Percentiles rank a stretch among this genome's conserved stretches.
Conservation (phyloP, 2,329 filamentous ascomycete species). For the Delphinella strobiligena region DNA sequence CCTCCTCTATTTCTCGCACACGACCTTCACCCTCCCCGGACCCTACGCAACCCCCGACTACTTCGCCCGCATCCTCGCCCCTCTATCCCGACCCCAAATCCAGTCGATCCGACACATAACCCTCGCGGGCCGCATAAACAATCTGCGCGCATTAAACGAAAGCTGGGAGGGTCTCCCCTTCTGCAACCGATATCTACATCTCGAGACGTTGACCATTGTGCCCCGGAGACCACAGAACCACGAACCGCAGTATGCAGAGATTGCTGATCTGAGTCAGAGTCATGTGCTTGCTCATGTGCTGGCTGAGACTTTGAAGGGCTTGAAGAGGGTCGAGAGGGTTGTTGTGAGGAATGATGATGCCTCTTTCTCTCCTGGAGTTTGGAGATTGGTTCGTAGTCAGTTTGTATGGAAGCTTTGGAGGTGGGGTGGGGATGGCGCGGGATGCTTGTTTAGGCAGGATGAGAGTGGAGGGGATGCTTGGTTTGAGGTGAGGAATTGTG, state of each 20-base stretch:
- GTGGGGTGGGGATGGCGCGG: slow-evolving; percentile 21
- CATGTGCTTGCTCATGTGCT: slow-evolving; percentile 16
- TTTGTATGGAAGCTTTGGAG: slow-evolving; percentile 22
- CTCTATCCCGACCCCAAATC: slow-evolving; percentile 12
- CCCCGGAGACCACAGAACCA: slow-evolving; percentile 20
- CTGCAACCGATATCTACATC: slow-evolving; percentile 17
- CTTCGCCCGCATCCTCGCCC: slow-evolving; percentile 16
- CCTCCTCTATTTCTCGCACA: slow-evolving; percentile 19
- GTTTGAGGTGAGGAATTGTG: slow-evolving; percentile 10
- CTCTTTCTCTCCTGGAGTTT: slow-evolving; percentile 22
- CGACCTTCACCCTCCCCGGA: slow-evolving; percentile 18
- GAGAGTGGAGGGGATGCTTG: slow-evolving; percentile 4
- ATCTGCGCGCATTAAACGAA: slow-evolving; percentile 23
- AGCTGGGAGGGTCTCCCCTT: slow-evolving; percentile 23
- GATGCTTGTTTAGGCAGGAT: slow-evolving; percentile 16
- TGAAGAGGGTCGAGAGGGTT: slow-evolving; percentile 18
- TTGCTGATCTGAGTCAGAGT: slow-evolving; percentile 22
- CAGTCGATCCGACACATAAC: slow-evolving; percentile 19
- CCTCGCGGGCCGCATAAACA: slow-evolving; percentile 19
- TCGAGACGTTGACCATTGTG: slow-evolving; percentile 20
- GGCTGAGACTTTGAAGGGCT: slow-evolving; percentile 10
- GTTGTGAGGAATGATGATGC: slow-evolving; percentile 18
- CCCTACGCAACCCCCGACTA: slow-evolving; percentile 14
- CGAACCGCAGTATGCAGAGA: slow-evolving; percentile 18
- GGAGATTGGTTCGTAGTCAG: slow-evolving; percentile 22